These are phyloP conservation scores for Alternaria brassicicola DNA, from an alignment of 2,329 filamentous ascomycete species.

Conservation along the genomic window DNA sequence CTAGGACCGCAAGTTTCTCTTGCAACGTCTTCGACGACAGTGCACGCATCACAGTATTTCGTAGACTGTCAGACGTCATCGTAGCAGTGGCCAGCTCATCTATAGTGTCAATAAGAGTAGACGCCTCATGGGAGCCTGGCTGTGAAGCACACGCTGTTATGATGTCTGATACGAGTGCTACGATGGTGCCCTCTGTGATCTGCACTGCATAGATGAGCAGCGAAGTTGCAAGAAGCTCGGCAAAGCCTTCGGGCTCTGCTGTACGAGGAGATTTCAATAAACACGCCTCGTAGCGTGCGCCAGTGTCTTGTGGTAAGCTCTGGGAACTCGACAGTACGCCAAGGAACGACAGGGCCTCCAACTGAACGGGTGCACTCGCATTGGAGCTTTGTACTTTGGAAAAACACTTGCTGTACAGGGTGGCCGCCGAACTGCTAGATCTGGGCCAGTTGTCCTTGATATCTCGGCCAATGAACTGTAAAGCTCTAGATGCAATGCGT, in stretches of 20 bases:
- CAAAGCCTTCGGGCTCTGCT: conserved; percentile 18
- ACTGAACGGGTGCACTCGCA: conserved; percentile 30
- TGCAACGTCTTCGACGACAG: conserved; percentile 36
- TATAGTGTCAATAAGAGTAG: conserved; percentile 19
- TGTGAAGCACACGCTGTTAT: conserved; percentile 21
- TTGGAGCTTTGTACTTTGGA: conserved; percentile 32
- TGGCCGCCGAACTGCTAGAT: conserved; percentile 21
- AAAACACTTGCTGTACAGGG: conserved; percentile 34
- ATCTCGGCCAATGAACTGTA: conserved; percentile 31
- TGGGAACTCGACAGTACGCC: conserved; percentile 30
- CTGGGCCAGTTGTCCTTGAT: conserved; percentile 31
- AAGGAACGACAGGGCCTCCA: conserved; percentile 41
- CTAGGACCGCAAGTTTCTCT: conserved; percentile 25
- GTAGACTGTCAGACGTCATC: conserved; percentile 20
- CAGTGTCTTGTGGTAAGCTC: conserved; percentile 24
- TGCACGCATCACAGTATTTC: conserved; percentile 28
- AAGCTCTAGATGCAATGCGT: conserved; percentile 38
- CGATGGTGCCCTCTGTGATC: conserved; percentile 23
- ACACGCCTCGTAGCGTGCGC: conserved; percentile 31
- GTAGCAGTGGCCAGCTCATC: conserved; percentile 24
- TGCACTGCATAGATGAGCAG: conserved; percentile 37
- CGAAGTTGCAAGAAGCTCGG: conserved; percentile 30
- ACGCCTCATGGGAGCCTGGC: conserved; percentile 9
- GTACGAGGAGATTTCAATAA: conserved; percentile 14
- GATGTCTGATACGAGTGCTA: conserved; percentile 19